A percentile compares a stretch with the other conserved stretches of the same genome.
Conservation (phyloP, 2,329 filamentous ascomycete genomes). For the Plectosphaerella sp. region DNA sequence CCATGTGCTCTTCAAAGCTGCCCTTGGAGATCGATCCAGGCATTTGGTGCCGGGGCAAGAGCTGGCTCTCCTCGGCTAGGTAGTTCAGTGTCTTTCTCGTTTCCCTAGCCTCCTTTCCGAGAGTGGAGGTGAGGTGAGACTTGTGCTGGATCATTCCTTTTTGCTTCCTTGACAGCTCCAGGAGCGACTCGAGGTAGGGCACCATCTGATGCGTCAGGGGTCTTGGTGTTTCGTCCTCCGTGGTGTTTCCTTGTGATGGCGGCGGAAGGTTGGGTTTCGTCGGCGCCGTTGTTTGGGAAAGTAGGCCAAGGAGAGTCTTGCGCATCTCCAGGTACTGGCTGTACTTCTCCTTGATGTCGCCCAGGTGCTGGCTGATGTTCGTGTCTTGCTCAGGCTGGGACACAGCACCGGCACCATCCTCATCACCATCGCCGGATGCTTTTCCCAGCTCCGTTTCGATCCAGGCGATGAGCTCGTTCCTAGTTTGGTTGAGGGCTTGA, state of each 20-base stretch:
- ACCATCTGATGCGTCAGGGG: constrained; percentile 32
- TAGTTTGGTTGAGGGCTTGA: constrained; percentile 49
- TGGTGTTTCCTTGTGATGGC: constrained; percentile 8
- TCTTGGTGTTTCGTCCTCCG: constrained; percentile 5
- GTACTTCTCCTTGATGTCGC: constrained; percentile 50
- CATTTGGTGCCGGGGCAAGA: constrained; percentile 49
- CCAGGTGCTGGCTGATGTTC: constrained; percentile 34
- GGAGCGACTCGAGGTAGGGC: constrained; percentile 51
- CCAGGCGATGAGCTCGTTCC: constrained; percentile 60
- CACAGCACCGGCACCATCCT: constrained; percentile 11
- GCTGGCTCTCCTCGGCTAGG: constrained; percentile 57
- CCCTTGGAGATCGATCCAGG: constrained; percentile 28
- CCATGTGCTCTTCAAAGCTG: constrained; percentile 40
- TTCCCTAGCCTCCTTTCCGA: constrained; percentile 48
- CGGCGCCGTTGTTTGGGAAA: constrained; percentile 26
- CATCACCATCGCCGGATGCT: constrained; percentile 31
- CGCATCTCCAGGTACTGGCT: constrained; percentile 45
- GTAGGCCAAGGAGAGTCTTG: constrained; percentile 38
- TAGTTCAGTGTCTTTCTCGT: constrained; percentile 45
- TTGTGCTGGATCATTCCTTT: constrained; percentile 55
- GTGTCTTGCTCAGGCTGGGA: constrained; percentile 8
- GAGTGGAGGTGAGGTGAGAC: constrained; percentile 45
- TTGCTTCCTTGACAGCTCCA: constrained; percentile 50
- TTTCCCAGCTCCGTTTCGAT: constrained; percentile 59
- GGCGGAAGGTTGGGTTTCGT: constrained; percentile 7